phyloP scores from a whole-genome alignment of 2,329 filamentous ascomycete genomes.

The Penicillium digitatum region DNA sequence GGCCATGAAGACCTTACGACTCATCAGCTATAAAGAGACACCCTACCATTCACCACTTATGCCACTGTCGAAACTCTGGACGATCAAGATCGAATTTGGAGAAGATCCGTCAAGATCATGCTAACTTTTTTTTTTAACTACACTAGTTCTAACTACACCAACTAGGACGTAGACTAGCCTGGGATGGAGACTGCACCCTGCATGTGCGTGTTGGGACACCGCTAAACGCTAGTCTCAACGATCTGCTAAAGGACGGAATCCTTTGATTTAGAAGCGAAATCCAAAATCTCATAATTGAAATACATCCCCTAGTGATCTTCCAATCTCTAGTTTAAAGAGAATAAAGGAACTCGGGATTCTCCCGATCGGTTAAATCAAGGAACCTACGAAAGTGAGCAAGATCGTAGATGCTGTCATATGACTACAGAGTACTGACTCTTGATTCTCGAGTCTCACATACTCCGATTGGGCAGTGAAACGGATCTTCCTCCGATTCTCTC shows the following conservation, averaged over 20 bases:
- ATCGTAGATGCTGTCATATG: no score
- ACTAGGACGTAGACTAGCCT: background rate
- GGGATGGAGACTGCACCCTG: background rate
- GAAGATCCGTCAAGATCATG: background rate
- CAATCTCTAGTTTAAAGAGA: conserved; percentile 28
- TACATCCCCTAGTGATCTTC: background rate
- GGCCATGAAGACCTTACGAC: no score
- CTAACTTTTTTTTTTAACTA: background rate
- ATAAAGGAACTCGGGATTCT: conserved; percentile 64
- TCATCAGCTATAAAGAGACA: no score
- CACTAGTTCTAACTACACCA: background rate
- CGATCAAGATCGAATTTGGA: background rate
- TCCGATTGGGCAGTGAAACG: conserved; percentile 49
- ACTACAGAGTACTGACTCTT: conserved; percentile 54
- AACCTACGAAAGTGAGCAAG: conserved; percentile 33
- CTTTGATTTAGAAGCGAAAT: no score
- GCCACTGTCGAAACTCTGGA: background rate
- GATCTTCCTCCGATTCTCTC: conserved; percentile 59
- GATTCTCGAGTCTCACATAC: conserved; percentile 61
- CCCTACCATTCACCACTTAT: no score
- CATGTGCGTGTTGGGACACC: conserved; percentile 1
- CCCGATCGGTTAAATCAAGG: conserved; percentile 62
- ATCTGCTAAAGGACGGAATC: background rate
- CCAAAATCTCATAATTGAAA: background rate
- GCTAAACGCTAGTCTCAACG: background rate